phyloP scores from a whole-genome alignment of 2,329 filamentous ascomycete species.

The Mollisia scopiformis region DNA sequence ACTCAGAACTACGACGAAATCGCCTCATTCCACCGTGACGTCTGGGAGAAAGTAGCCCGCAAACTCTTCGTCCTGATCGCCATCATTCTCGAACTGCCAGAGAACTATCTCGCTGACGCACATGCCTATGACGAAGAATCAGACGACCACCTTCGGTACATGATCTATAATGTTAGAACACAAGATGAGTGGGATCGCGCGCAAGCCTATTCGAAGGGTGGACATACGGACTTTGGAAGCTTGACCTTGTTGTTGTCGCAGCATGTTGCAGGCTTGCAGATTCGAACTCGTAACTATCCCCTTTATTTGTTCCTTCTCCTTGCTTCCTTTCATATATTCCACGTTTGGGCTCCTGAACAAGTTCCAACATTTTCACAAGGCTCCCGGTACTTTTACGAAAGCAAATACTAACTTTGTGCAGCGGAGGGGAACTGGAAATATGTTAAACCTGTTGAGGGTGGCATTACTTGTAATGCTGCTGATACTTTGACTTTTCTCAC shows the following conservation, averaged over 20 bases:
- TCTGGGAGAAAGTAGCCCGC: slow-evolving; percentile 56
- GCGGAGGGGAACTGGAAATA: slow-evolving; percentile 51
- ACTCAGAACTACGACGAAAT: slow-evolving; percentile 55
- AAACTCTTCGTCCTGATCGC: slow-evolving; percentile 62
- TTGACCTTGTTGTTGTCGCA: slow-evolving; percentile 45
- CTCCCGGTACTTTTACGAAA: too few species aligned
- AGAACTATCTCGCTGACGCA: slow-evolving; percentile 54
- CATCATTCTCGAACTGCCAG: slow-evolving; percentile 60
- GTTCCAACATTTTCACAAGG: too few species aligned
- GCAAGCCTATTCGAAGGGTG: slow-evolving; percentile 48
- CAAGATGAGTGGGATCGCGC: slow-evolving; percentile 48
- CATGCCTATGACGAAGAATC: slow-evolving; percentile 59
- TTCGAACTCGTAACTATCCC: too few species aligned
- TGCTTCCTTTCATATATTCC: too few species aligned
- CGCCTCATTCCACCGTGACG: slow-evolving; percentile 48
- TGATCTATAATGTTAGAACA: slow-evolving; percentile 55
- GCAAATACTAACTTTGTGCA: too few species aligned
- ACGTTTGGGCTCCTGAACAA: too few species aligned
- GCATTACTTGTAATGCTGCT: slow-evolving; percentile 51
- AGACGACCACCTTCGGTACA: slow-evolving; percentile 62
- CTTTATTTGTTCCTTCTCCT: too few species aligned
- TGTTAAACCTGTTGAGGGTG: slow-evolving; percentile 49
- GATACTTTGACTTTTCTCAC: slow-evolving; percentile 51
- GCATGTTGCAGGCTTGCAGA: slow-evolving; percentile 40
- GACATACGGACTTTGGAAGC: slow-evolving; percentile 43